phyloP scores from a whole-genome alignment of 176 grass and related monocot species.

The Eremochloa ophiuroides region DNA sequence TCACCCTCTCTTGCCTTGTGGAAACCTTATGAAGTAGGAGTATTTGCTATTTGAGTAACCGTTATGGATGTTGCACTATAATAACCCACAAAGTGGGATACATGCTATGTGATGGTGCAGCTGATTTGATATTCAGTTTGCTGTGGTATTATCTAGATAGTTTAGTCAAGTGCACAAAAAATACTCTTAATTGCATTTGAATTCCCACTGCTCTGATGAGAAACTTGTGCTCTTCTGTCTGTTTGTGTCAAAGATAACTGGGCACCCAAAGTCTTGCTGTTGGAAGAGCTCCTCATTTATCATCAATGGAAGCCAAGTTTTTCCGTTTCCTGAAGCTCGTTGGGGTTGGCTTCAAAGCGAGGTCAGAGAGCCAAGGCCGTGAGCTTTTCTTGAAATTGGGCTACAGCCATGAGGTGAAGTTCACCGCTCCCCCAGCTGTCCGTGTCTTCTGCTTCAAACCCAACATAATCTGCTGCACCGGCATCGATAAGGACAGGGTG shows the following conservation, averaged over 20 bases:
- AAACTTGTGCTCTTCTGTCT: not conserved
- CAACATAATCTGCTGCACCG: slow-evolving; percentile 69
- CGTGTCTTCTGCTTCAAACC: slow-evolving; percentile 79
- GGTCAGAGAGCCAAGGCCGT: slow-evolving; percentile 53
- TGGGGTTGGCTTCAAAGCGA: slow-evolving; percentile 54
- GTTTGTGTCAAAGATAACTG: not conserved
- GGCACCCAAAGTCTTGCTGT: not conserved
- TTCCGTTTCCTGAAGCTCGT: slow-evolving; percentile 66
- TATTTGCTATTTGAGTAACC: not conserved
- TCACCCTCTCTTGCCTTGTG: not conserved
- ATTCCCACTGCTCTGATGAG: not conserved
- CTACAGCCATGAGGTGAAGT: slow-evolving; percentile 73
- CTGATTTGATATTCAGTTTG: not conserved
- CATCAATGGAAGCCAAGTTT: slow-evolving; percentile 45
- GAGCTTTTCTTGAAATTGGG: slow-evolving; percentile 77
- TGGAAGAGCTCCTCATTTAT: not conserved
- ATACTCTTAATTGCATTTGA: not conserved
- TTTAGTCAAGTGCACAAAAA: not conserved
- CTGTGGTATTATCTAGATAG: not conserved
- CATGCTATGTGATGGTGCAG: not conserved
- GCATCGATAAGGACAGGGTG: slow-evolving; percentile 62
- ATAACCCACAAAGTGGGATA: not conserved
- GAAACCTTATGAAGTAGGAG: not conserved
- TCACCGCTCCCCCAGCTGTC: slow-evolving; percentile 58
- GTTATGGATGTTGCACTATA: not conserved